Conservation (phyloP, 2,329 filamentous ascomycete genomes). For the Epicoccum sorghinum region DNA sequence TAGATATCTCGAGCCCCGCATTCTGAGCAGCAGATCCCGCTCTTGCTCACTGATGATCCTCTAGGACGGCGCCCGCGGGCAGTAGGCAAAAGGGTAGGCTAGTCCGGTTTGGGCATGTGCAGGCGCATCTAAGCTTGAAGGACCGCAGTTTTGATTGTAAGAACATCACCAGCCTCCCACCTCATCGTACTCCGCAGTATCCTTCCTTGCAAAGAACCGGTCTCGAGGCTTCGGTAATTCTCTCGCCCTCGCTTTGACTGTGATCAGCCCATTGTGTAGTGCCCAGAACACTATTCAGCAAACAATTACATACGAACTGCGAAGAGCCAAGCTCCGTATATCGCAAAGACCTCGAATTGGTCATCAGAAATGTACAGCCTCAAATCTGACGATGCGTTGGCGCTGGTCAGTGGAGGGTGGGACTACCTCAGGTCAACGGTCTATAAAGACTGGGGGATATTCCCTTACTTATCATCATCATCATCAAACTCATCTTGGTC, state of each 20-base stretch:
- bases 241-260: not conserved
- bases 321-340: not conserved
- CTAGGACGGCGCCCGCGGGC: not conserved
- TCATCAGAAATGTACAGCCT: not conserved
- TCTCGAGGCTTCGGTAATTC: not conserved
- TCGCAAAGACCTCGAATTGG: not conserved
- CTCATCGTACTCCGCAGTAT: not conserved
- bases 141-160: not conserved
- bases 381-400: not conserved
- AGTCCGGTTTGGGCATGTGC: not conserved
- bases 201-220: not conserved
- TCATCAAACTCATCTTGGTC: not conserved
- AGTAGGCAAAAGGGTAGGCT: not conserved
- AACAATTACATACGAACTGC: not conserved
- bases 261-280: not conserved
- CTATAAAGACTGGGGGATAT: not conserved
- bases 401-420: not conserved
- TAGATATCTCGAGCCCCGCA: no score
- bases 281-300: not conserved
- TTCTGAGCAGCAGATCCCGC: no score
- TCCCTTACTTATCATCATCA: not conserved
- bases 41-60: not conserved
- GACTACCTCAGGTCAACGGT: not conserved
- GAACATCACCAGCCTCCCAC: not conserved
- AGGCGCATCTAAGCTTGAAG: not conserved